Percentiles rank a stretch among this genome's conserved stretches.
Evolutionary conservation across 2,329 filamentous ascomycete species (phyloP).

Genomic region (Claviceps africana): DNA sequence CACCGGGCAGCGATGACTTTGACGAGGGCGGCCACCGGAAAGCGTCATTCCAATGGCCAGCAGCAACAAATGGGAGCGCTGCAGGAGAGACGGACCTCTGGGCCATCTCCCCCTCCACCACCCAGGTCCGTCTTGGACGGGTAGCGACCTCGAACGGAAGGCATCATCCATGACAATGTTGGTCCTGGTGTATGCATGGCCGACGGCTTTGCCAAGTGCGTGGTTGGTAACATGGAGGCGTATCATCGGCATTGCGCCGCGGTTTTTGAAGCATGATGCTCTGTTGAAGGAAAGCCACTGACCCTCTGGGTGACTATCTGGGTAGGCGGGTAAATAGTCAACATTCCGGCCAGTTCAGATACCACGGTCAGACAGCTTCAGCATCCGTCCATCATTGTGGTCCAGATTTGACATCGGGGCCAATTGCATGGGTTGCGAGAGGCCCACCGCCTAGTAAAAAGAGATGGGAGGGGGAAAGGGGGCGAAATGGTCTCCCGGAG

Average conservation of each 20-base stretch:
- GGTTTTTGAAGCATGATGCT: not conserved
- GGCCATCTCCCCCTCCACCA: not conserved
- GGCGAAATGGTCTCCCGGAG: not conserved
- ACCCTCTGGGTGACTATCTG: not conserved
- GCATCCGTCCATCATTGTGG: not conserved
- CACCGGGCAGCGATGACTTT: not conserved
- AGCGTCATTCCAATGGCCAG: constrained; percentile 7
- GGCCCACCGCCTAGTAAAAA: not conserved
- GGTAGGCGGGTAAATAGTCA: not conserved
- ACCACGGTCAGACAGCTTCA: not conserved
- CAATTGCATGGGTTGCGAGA: not conserved
- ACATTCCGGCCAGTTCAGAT: not conserved
- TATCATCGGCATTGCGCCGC: not conserved
- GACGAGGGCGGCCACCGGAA: no score
- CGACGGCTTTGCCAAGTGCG: not conserved
- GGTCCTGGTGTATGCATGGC: not conserved
- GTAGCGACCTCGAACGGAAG: not conserved
- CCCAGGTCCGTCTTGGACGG: not conserved
- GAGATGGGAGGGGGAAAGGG: no score
- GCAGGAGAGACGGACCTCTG: not conserved
- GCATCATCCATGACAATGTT: not conserved
- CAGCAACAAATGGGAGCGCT: constrained; percentile 5
- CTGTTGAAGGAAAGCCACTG: not conserved
- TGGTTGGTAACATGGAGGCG: not conserved
- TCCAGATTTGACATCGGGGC: not conserved